These are phyloP conservation scores for Hirschioporus abietinus DNA, from an alignment of 768 basidiomycete species.

Conservation along the genomic window DNA sequence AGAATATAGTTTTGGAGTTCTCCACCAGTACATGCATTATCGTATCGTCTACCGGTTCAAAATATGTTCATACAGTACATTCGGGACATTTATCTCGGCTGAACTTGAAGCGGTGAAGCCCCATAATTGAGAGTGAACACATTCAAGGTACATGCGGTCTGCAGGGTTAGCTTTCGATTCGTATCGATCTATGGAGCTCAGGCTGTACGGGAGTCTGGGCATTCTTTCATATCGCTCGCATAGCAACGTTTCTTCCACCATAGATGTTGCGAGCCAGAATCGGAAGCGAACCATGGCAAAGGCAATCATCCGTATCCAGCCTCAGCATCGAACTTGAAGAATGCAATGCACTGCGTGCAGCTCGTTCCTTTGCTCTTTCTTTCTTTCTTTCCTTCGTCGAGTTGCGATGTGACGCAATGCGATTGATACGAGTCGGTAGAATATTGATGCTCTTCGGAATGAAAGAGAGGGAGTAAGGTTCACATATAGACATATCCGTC, in stretches of 20 bases:
- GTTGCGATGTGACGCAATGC: too few relatives aligned
- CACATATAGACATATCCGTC: not conserved
- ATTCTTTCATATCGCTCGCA: not conserved
- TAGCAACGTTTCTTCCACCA: not conserved
- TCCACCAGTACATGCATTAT: too few relatives aligned
- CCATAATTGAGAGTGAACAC: not conserved
- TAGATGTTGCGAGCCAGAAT: not conserved
- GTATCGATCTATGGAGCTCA: not conserved
- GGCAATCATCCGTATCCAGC: not conserved
- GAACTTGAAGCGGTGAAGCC: not conserved
- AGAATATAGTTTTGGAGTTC: too few relatives aligned
- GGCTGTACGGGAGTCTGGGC: not conserved
- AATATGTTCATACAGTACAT: too few relatives aligned
- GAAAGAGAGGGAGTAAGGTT: not conserved
- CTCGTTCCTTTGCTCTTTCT: too few relatives aligned
- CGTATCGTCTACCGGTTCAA: too few relatives aligned
- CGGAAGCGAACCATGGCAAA: not conserved
- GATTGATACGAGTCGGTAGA: not conserved
- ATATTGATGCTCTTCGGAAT: not conserved
- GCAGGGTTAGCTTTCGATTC: not conserved
- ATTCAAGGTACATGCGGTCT: not conserved
- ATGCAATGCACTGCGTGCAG: not conserved
- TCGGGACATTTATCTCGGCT: not conserved
- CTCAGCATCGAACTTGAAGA: not conserved
- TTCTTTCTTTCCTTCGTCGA: too few relatives aligned